A percentile compares a stretch with the other conserved stretches of the same genome.
phyloP scores from a whole-genome alignment of 2,329 filamentous ascomycete species.

The Aspergillus persii region DNA sequence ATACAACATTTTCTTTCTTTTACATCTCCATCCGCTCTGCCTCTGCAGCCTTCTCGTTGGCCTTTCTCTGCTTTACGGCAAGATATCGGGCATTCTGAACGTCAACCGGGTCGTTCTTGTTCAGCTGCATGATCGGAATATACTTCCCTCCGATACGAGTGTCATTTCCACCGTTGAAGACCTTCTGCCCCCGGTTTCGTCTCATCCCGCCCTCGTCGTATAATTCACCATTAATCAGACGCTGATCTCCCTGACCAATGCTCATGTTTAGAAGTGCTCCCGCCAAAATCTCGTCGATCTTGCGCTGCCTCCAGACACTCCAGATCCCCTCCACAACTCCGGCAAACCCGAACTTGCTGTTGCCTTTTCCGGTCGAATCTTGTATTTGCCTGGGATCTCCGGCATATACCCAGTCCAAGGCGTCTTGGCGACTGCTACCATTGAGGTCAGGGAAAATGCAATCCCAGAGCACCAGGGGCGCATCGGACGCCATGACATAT shows the following conservation, averaged over 20 bases:
- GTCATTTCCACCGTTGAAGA: conserved; percentile 59
- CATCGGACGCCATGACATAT: conserved; percentile 88
- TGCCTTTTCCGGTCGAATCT: conserved; percentile 45
- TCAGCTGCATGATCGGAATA: conserved; percentile 55
- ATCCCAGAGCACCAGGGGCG: conserved; percentile 91
- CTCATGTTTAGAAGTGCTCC: conserved; percentile 68
- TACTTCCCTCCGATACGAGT: conserved; percentile 58
- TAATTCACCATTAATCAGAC: conserved; percentile 23
- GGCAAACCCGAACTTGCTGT: conserved; percentile 62
- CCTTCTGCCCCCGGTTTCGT: conserved; percentile 44
- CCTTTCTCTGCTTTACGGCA: conserved; percentile 48
- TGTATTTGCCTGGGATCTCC: conserved; percentile 58
- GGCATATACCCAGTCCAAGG: conserved; percentile 74
- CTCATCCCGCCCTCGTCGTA: conserved; percentile 24
- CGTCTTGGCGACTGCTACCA: conserved; percentile 53
- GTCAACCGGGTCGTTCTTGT: conserved; percentile 57
- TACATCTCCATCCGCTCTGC: conserved; percentile 13
- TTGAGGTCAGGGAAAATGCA: conserved; percentile 73
- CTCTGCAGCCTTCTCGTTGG: conserved; percentile 27
- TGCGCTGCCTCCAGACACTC: conserved; percentile 76
- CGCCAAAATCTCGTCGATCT: conserved; percentile 86
- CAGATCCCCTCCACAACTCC: conserved; percentile 75
- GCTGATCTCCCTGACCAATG: conserved; percentile 43
- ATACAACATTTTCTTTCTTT: conserved; percentile 7
- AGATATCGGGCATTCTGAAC: conserved; percentile 62